These are phyloP conservation scores for Macrolepiota albuminosa DNA, from an alignment of 768 basidiomycete genomes.

Conservation along the genomic window DNA sequence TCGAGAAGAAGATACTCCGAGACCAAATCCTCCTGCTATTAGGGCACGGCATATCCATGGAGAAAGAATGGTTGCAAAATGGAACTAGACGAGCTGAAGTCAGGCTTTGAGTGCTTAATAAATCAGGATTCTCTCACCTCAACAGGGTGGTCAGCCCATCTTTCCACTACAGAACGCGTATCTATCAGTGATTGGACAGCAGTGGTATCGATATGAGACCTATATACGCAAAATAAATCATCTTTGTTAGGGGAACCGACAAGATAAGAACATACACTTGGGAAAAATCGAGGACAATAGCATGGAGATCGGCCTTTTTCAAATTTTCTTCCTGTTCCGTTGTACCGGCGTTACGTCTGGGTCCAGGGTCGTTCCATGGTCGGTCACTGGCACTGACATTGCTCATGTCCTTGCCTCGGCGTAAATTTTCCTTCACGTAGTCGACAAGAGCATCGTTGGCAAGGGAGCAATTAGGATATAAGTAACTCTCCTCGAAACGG, in stretches of 20 bases:
- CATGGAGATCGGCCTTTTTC: conserved; percentile 65
- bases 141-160: conserved; percentile 73
- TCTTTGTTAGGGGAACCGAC: background rate
- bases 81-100: conserved; percentile 55
- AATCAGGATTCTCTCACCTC: conserved; percentile 40
- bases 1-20: conserved; percentile 41
- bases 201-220: conserved; percentile 88
- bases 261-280: conserved; percentile 49
- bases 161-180: conserved; percentile 80
- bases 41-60: conserved; percentile 93
- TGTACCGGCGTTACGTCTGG: conserved; percentile 38
- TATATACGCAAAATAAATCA: conserved; percentile 20
- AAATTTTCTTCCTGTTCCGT: conserved; percentile 47
- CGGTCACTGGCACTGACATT: conserved; percentile 65
- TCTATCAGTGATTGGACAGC: conserved; percentile 90
- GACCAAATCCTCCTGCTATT: conserved; percentile 87
- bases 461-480: conserved; percentile 75
- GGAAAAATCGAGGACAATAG: conserved; percentile 90
- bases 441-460: conserved; percentile 73
- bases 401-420: conserved; percentile 70
- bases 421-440: conserved; percentile 73
- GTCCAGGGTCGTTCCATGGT: conserved; percentile 94
- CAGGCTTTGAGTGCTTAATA: background rate
- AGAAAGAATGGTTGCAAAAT: conserved; percentile 88
- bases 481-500: conserved; percentile 85